Evolutionary conservation across 2,329 filamentous ascomycete species (phyloP), one percentile per base, ranked within the genome.

Genomic region (Pseudocercospora pini-densiflorae): DNA sequence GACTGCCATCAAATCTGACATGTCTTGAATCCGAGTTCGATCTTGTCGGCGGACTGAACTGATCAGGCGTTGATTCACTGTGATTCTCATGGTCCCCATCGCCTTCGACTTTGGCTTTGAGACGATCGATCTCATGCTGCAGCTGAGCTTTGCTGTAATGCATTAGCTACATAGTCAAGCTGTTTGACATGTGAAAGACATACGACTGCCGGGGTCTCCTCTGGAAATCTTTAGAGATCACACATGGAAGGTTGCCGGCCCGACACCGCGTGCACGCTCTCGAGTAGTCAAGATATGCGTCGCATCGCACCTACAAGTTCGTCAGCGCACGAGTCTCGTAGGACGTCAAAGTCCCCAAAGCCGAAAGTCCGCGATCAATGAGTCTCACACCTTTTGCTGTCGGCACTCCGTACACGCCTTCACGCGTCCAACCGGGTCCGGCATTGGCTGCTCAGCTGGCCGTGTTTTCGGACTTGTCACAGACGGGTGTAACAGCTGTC

Each of bases 401-500:
- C 62, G 36, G 55, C 62, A 64, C 31, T 64, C 62, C 2, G 62
- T 59, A 45, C 62, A 64, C 29, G 62, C 54, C 55, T 64, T 64
- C 23, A 64, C 62, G 29, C 62, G 62, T 49, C 62, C 62, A 16
- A 64, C 40, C 27, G 62, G 40, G 19, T 64, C 62, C 14, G 62
- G 62, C 62, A 64, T 64, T 27, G 23, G 16, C 21, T n/a, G 21
- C n/a, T 54, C 51, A 54, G 51, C 24, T 27, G 10, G 51, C 51
- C 24, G 51, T 29, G 23, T 54, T 31, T n/a, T 54, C 51, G 51
- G 24, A 54, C 51, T 54, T 54, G 24, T 27, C 9, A 4, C 1
- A 54, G 24, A 14, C 36, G 36, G 23, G n/a, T 23, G 45, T 49
- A 49, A 6, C 45, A n/a, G 36, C 36, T 16, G 36, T 40, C 36